Conservation (phyloP, 129 eudicot genomes). For the Logfia minima region DNA sequence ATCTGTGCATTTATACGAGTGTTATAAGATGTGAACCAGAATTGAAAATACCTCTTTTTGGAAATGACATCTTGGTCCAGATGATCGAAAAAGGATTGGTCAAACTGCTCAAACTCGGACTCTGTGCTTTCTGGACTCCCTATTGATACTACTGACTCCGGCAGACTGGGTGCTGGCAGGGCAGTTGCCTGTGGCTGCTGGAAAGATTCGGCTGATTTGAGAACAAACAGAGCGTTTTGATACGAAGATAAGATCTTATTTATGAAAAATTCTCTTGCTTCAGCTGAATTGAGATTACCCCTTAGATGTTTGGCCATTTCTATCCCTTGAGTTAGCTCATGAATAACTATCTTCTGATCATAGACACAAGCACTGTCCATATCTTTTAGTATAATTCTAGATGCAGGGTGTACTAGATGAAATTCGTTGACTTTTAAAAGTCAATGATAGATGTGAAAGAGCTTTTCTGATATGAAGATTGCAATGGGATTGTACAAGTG, state of each 20-base stretch:
- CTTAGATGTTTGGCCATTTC: constrained; percentile 61
- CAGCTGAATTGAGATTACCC: constrained; percentile 41
- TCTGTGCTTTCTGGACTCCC: constrained; percentile 49
- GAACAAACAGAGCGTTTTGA: constrained; percentile 56
- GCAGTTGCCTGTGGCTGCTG: constrained; percentile 34
- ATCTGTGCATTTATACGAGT: not conserved
- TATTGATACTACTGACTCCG: constrained; percentile 44
- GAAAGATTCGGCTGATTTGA: constrained; percentile 42
- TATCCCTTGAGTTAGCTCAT: constrained; percentile 69
- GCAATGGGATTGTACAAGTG: constrained; percentile 4
- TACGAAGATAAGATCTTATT: constrained; percentile 59
- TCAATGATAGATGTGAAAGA: no score
- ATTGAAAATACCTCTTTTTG: constrained; percentile 51
- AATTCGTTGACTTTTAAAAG: no score
- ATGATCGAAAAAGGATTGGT: constrained; percentile 21
- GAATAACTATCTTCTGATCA: constrained; percentile 42
- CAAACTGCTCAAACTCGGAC: constrained; percentile 18
- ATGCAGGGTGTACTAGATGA: constrained; percentile 7
- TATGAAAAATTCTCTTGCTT: constrained; percentile 42
- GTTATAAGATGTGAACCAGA: not conserved
- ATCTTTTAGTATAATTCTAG: not conserved
- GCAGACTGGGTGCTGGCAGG: constrained; percentile 17
- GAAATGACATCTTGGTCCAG: constrained; percentile 32
- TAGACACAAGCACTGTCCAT: constrained; percentile 49
- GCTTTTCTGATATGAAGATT: no score